Evolutionary conservation across 768 basidiomycete species (phyloP).

Genomic region (Guyanaporus albipodus): DNA sequence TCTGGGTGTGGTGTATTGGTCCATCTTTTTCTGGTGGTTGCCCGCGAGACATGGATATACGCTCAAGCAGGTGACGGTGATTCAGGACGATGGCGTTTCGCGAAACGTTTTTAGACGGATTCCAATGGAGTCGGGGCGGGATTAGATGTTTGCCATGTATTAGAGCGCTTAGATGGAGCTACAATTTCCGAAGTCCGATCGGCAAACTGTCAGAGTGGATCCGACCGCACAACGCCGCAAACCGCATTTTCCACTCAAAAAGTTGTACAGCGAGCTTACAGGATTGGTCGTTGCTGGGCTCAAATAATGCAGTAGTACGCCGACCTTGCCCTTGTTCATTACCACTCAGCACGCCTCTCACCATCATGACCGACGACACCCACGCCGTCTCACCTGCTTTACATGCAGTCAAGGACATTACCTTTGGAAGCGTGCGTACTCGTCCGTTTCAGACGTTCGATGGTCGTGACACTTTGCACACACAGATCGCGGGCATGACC

Average conservation of each 20-base stretch:
- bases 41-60: conserved; percentile 47
- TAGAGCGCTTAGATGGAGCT: too few relatives aligned
- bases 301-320: conserved; percentile 26
- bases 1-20: conserved; percentile 56
- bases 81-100: conserved; percentile 57
- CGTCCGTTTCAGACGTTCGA: neutral
- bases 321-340: neutral
- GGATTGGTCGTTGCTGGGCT: conserved; percentile 20
- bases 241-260: conserved; percentile 18
- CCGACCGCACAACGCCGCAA: conserved; percentile 5
- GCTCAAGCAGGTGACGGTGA: conserved; percentile 42
- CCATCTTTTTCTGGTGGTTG: conserved; percentile 46
- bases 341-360: neutral
- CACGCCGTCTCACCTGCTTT: conserved; percentile 13
- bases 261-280: conserved; percentile 14
- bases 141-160: conserved; percentile 1
- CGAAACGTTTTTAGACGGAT: conserved; percentile 48
- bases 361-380: conserved; percentile 22
- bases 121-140: conserved; percentile 7
- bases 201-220: neutral
- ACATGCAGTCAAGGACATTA: conserved; percentile 43
- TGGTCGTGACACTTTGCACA: neutral
- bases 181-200: conserved; percentile 11
- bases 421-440: conserved; percentile 53
- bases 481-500: conserved; percentile 77